Evolutionary conservation across 73 alveolate genomes (phyloP), one percentile per base, ranked within the genome.

Genomic region (Paramecium bursaria): DNA sequence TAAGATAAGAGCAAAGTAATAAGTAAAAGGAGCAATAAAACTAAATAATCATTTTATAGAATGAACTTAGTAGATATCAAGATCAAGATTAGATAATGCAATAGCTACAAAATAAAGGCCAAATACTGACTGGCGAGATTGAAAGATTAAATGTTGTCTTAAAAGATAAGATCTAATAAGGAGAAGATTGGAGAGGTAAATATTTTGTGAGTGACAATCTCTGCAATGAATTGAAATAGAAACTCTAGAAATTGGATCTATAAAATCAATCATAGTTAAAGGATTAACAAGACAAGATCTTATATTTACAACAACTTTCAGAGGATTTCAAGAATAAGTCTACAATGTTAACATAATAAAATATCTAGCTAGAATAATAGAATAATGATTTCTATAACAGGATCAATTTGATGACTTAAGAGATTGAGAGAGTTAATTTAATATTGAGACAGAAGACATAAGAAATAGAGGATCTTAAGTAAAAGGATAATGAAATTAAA

Each of bases 1-100:
- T 42, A 57, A 67, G 22, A 67, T 3, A 15, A 25, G 82, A 67
- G 14, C 44, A 30, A 15, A 67, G 82, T 39, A n/a, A 31, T 2
- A 39, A 39, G 10, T 39, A 67, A 67, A 21, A 31, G 21, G 26
- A 67, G 15, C 44, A 67, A 67, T 47, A 39, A 0, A 31, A 67
- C 44, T 67, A 31, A 67, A 25, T 25, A 11, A 47, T 67, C 0
- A 67, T 67, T 42, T 39, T 25, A 39, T 67, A 67, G 15, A 67
- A 67, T 67, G 82, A 67, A 67, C 44, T 67, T 39, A 19, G 33
- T 14, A 67, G 44, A 42, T 67, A 67, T 67, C 33, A 67, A 57
- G 82, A 67, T 39, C 44, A 67, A 67, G 82, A 67, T 9, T 33
- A 67, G 44, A 67, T 67, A 2, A 67, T 67, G 21, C 60, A 67